Percentiles rank a stretch among this genome's conserved stretches.
phyloP scores from a whole-genome alignment of 2,329 filamentous ascomycete species.

The Pseudogymnoascus sp. region DNA sequence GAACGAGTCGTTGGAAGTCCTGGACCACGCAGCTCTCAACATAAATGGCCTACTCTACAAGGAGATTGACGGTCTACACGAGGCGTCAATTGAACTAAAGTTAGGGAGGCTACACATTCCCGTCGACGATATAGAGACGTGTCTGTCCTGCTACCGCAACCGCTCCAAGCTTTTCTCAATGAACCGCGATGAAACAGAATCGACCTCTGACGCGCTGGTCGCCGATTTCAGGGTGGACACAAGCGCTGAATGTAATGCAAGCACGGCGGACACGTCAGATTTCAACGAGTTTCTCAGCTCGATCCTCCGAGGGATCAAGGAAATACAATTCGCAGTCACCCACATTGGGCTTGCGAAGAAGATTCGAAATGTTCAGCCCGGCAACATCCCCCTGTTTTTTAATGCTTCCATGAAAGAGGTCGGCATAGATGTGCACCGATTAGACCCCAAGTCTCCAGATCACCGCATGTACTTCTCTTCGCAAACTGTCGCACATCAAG shows the following conservation, averaged over 20 bases:
- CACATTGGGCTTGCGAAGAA: slow-evolving; percentile 81
- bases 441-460: slow-evolving; percentile 86
- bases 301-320: slow-evolving; percentile 83
- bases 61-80: slow-evolving; percentile 75
- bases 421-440: slow-evolving; percentile 80
- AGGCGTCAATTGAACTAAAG: slow-evolving; percentile 85
- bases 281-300: slow-evolving; percentile 89
- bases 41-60: slow-evolving; percentile 86
- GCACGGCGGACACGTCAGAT: slow-evolving; percentile 79
- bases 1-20: slow-evolving; percentile 72
- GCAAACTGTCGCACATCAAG: slow-evolving; percentile 90
- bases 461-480: slow-evolving; percentile 98
- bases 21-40: slow-evolving; percentile 83
- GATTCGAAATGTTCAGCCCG: slow-evolving; percentile 58
- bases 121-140: slow-evolving; percentile 71
- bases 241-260: slow-evolving; percentile 40
- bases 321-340: slow-evolving; percentile 91
- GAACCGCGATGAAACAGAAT: not conserved
- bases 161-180: slow-evolving; percentile 20
- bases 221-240: slow-evolving; percentile 64
- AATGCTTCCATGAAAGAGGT: slow-evolving; percentile 95
- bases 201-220: slow-evolving; percentile 51
- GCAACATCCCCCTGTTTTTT: slow-evolving; percentile 64
- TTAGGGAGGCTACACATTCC: slow-evolving; percentile 84
- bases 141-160: slow-evolving; percentile 37